phyloP scores from a whole-genome alignment of 495 filamentous ascomycete species.

The Tuber calosporum region DNA sequence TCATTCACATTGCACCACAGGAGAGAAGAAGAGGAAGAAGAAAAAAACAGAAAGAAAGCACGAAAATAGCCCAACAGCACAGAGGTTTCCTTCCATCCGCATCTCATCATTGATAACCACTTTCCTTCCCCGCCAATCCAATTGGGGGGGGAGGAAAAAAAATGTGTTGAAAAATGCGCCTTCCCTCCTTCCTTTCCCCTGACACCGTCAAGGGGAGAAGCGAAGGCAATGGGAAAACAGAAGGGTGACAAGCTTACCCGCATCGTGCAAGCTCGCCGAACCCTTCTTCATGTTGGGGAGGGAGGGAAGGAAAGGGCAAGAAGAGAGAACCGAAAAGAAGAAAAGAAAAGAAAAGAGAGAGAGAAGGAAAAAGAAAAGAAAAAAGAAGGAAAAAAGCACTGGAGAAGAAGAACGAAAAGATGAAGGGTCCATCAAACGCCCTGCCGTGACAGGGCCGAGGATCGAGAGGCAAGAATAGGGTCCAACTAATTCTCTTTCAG shows the following conservation, averaged over 20 bases:
- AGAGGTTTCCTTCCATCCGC: background rate
- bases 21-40: constrained; percentile 16
- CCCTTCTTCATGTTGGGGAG: constrained; percentile 4
- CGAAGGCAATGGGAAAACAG: background rate
- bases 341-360: background rate
- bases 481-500: background rate
- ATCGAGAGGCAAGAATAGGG: background rate
- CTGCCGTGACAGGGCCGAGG: background rate
- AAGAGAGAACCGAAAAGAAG: constrained; percentile 13
- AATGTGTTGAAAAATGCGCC: background rate
- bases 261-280: background rate
- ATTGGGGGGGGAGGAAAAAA: background rate
- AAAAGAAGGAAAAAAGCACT: too few species aligned
- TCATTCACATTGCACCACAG: background rate
- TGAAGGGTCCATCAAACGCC: background rate
- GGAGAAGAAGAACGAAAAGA: background rate
- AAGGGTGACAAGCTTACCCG: background rate
- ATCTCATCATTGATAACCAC: background rate
- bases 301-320: constrained; percentile 20
- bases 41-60: constrained; percentile 21
- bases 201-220: background rate
- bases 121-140: background rate
- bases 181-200: background rate
- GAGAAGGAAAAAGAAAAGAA: too few species aligned
- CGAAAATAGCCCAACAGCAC: constrained; percentile 13